These are phyloP conservation scores for Ceratocystis smalleyi DNA, from an alignment of 2,329 filamentous ascomycete genomes.

Conservation along the genomic window DNA sequence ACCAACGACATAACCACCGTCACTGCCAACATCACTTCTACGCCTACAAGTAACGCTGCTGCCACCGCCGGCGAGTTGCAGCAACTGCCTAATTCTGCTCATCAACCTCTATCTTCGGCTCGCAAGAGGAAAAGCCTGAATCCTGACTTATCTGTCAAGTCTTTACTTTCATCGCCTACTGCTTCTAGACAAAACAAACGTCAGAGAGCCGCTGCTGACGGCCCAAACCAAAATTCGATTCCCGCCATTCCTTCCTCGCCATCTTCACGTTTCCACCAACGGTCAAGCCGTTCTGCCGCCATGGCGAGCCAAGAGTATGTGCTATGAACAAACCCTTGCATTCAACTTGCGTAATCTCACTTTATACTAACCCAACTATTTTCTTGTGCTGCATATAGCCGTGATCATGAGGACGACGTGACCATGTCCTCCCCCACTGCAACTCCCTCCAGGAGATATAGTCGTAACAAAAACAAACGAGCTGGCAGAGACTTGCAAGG, in stretches of 20 bases:
- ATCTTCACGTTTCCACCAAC: neutral
- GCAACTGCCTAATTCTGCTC: neutral
- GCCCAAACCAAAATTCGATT: constrained; percentile 13
- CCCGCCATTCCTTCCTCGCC: constrained; percentile 8
- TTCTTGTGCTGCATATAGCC: constrained; percentile 8
- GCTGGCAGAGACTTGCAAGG: constrained; percentile 6
- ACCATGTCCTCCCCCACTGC: constrained; percentile 22
- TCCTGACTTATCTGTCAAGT: constrained; percentile 27
- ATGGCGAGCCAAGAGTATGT: constrained; percentile 63
- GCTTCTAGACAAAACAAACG: constrained; percentile 21
- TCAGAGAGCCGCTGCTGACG: constrained; percentile 17
- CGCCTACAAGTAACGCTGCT: neutral
- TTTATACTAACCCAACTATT: constrained; percentile 2
- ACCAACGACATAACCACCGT: constrained; percentile 1
- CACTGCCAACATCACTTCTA: neutral
- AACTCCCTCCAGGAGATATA: constrained; percentile 3
- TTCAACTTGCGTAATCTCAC: neutral
- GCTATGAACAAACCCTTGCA: constrained; percentile 1
- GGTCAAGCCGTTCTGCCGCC: constrained; percentile 36
- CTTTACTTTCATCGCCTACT: constrained; percentile 12
- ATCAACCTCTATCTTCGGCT: constrained; percentile 21
- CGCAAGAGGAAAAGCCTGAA: constrained; percentile 64
- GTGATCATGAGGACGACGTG: constrained; percentile 11
- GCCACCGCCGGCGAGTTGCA: neutral
- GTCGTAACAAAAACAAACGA: constrained; percentile 19